Evolutionary conservation across 1,139 yeast genomes (phyloP).

Genomic region (Suhomyces wounanorum): DNA sequence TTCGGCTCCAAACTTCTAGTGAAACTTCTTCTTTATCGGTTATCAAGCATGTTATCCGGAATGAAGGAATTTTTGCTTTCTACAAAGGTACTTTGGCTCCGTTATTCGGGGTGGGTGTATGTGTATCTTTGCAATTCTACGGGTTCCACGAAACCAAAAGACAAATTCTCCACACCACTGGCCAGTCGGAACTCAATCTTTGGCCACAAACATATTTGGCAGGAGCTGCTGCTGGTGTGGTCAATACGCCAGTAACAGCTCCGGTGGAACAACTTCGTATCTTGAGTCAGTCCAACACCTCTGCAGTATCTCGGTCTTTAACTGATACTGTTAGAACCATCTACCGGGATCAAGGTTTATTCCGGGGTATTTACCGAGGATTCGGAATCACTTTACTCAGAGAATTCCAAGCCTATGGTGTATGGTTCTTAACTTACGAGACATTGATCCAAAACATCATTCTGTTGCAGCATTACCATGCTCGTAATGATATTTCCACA

Average conservation of each 20-base stretch:
- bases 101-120: constrained; percentile 63
- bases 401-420: constrained; percentile 80
- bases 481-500: constrained; percentile 58
- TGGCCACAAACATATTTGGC: constrained; percentile 68
- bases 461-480: constrained; percentile 31
- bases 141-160: constrained; percentile 79
- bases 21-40: constrained; percentile 48
- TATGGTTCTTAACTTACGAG: constrained; percentile 79
- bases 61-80: constrained; percentile 67
- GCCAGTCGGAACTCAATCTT: constrained; percentile 43
- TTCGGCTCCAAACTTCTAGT: constrained; percentile 56
- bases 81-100: constrained; percentile 51
- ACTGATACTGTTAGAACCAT: constrained; percentile 43
- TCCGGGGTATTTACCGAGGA: constrained; percentile 61
- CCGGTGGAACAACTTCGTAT: constrained; percentile 80
- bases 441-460: constrained; percentile 51
- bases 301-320: constrained; percentile 46
- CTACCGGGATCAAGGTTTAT: constrained; percentile 46
- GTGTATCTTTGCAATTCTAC: constrained; percentile 74
- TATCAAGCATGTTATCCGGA: constrained; percentile 53
- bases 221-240: constrained; percentile 79
- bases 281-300: constrained; percentile 60
- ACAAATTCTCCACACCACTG: constrained; percentile 43
- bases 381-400: constrained; percentile 59
- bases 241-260: constrained; percentile 68